phyloP scores from a whole-genome alignment of 1,139 yeast species.

The Hansenula lynferdii region DNA sequence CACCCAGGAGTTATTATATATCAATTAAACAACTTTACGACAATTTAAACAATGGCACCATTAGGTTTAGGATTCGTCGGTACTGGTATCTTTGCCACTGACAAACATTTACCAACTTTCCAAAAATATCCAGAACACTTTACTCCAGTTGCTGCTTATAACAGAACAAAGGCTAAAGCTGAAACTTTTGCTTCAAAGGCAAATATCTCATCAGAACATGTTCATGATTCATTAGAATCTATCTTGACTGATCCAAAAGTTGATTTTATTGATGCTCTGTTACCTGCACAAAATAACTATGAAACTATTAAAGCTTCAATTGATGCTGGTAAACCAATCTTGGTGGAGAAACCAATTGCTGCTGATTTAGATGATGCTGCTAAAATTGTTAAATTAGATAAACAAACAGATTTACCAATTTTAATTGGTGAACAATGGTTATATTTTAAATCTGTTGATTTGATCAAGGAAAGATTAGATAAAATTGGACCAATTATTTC shows the following conservation, averaged over 20 bases:
- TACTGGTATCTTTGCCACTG: slow-evolving; percentile 89
- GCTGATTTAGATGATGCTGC: slow-evolving; percentile 76
- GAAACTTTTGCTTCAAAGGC: slow-evolving; percentile 70
- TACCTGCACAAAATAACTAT: slow-evolving; percentile 79
- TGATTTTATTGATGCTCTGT: slow-evolving; percentile 75
- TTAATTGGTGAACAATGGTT: slow-evolving; percentile 83
- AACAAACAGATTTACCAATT: slow-evolving; percentile 58
- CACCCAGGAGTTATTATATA: background rate
- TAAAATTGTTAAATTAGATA: slow-evolving; percentile 65
- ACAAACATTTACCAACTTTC: slow-evolving; percentile 74
- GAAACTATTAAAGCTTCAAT: slow-evolving; percentile 58
- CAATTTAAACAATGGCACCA: background rate
- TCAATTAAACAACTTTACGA: background rate
- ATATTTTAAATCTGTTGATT: slow-evolving; percentile 51
- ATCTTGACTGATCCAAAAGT: slow-evolving; percentile 58
- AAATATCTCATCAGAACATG: slow-evolving; percentile 39
- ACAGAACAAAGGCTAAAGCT: slow-evolving; percentile 82
- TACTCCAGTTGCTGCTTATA: slow-evolving; percentile 59
- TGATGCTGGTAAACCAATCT: slow-evolving; percentile 67
- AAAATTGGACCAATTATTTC: slow-evolving; percentile 73
- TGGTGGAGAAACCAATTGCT: slow-evolving; percentile 89
- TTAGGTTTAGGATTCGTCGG: slow-evolving; percentile 76
- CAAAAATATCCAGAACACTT: slow-evolving; percentile 39
- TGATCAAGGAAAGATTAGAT: slow-evolving; percentile 51
- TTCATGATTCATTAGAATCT: slow-evolving; percentile 61